Percentiles rank a stretch among this genome's conserved stretches.
These are phyloP conservation scores for Dothideomycetidae sp. DNA, from an alignment of 2,329 filamentous ascomycete species.

Conservation along the genomic window DNA sequence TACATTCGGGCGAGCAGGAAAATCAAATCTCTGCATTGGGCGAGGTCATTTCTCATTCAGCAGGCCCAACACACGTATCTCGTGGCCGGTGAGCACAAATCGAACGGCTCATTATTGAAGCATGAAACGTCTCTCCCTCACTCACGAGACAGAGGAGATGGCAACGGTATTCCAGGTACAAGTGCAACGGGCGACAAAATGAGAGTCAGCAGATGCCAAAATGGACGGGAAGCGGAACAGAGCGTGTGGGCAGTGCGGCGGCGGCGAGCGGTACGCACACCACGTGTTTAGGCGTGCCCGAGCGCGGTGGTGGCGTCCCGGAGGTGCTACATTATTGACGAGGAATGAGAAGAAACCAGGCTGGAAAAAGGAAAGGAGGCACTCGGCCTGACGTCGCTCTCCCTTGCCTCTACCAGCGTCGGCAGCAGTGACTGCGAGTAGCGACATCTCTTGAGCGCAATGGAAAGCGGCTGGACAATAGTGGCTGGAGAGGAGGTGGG, in stretches of 20 bases:
- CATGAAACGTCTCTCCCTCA: conserved; percentile 9
- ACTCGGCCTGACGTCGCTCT: too few relatives aligned
- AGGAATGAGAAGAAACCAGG: too few relatives aligned
- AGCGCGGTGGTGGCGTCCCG: not conserved
- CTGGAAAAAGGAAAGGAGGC: too few relatives aligned
- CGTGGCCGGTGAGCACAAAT: conserved; percentile 10
- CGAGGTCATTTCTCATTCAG: too few relatives aligned
- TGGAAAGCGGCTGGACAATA: too few relatives aligned
- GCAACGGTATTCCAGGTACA: conserved; percentile 8
- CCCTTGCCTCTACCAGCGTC: too few relatives aligned
- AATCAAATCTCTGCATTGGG: too few relatives aligned
- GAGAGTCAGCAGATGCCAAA: conserved; percentile 4
- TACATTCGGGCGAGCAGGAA: too few relatives aligned
- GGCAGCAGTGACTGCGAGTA: too few relatives aligned
- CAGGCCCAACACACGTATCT: too few relatives aligned
- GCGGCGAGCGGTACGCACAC: not conserved
- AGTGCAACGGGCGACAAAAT: conserved; percentile 9
- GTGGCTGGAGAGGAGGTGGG: conserved; percentile 1
- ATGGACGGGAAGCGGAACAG: not conserved
- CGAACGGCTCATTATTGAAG: conserved; percentile 10
- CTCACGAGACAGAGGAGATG: conserved; percentile 5
- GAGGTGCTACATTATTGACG: too few relatives aligned
- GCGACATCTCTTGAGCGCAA: too few relatives aligned
- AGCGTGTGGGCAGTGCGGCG: not conserved
- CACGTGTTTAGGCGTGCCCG: conserved; percentile 6